Evolutionary conservation across 352 stramenopile species (phyloP).

Genomic region (Globisporangium cylindrosporum): DNA sequence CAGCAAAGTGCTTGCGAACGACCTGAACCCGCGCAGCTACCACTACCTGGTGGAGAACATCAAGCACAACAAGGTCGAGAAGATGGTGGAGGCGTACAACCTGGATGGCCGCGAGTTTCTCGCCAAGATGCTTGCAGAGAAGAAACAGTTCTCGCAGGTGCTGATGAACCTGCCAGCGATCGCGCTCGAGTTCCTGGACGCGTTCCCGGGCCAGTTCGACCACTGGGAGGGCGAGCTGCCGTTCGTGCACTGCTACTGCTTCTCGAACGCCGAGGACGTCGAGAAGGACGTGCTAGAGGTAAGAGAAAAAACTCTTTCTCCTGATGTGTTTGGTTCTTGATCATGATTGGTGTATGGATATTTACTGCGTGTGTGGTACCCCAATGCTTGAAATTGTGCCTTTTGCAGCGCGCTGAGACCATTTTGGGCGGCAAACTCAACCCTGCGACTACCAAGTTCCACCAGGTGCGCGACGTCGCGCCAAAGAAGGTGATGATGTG

Average conservation of each 20-base stretch:
- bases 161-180: conserved; percentile 97
- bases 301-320: not conserved
- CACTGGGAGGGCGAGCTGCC: conserved; percentile 71
- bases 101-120: conserved; percentile 93
- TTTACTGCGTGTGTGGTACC: not conserved
- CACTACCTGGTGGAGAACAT: conserved; percentile 92
- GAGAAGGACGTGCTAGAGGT: conserved; percentile 73
- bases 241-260: conserved; percentile 95
- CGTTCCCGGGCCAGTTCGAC: conserved; percentile 63
- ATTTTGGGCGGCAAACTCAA: conserved; percentile 68
- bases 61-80: conserved; percentile 87
- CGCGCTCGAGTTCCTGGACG: conserved; percentile 93
- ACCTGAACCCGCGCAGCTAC: conserved; percentile 91
- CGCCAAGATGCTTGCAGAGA: conserved; percentile 61
- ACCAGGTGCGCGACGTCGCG: conserved; percentile 94
- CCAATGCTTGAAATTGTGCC: not conserved
- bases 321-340: not conserved
- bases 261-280: conserved; percentile 81
- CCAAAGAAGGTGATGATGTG: conserved; percentile 98
- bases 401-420: conserved; percentile 43
- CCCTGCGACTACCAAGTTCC: conserved; percentile 45
- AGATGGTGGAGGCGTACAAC: conserved; percentile 86
- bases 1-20: conserved; percentile 89
- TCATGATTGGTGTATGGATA: not conserved
- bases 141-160: conserved; percentile 85